Evolutionary conservation across 768 basidiomycete species (phyloP).

Genomic region (Trametes gibbosa): DNA sequence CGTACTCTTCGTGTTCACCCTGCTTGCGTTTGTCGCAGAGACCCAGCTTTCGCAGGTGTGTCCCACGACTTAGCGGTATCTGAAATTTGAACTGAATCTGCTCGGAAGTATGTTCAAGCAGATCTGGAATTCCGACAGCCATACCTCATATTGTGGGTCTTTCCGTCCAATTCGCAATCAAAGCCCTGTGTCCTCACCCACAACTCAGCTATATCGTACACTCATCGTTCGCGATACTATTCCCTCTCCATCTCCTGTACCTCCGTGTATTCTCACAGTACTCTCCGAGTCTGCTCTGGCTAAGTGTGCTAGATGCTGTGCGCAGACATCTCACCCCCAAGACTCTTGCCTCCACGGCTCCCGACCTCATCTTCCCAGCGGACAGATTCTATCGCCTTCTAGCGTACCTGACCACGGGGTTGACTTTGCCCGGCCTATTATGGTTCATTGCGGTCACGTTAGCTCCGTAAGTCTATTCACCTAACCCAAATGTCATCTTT

Average conservation of each 20-base stretch:
- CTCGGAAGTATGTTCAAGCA: constrained; percentile 71
- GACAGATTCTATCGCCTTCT: constrained; percentile 35
- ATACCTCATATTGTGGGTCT: constrained; percentile 79
- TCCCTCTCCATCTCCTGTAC: constrained; percentile 78
- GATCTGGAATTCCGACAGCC: constrained; percentile 79
- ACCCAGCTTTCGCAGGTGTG: constrained; percentile 74
- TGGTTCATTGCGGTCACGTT: constrained; percentile 75
- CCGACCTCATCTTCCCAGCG: constrained; percentile 26
- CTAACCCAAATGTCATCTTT: not conserved
- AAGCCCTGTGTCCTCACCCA: not conserved
- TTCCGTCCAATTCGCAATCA: not conserved
- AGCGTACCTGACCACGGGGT: constrained; percentile 46
- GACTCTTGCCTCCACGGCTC: not conserved
- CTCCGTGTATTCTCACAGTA: constrained; percentile 51
- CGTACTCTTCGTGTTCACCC: constrained; percentile 53
- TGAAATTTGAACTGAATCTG: not conserved
- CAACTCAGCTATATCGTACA: constrained; percentile 78
- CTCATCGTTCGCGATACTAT: constrained; percentile 71
- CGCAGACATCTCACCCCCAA: constrained; percentile 30
- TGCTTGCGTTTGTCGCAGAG: constrained; percentile 75
- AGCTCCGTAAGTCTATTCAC: constrained; percentile 55
- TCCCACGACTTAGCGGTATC: not conserved
- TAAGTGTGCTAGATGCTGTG: constrained; percentile 51
- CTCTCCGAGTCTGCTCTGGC: constrained; percentile 47
- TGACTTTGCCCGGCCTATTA: constrained; percentile 62